Conservation (phyloP, 2,329 filamentous ascomycete genomes). For the Ophiocordyceps polyrhachis-furcata region DNA sequence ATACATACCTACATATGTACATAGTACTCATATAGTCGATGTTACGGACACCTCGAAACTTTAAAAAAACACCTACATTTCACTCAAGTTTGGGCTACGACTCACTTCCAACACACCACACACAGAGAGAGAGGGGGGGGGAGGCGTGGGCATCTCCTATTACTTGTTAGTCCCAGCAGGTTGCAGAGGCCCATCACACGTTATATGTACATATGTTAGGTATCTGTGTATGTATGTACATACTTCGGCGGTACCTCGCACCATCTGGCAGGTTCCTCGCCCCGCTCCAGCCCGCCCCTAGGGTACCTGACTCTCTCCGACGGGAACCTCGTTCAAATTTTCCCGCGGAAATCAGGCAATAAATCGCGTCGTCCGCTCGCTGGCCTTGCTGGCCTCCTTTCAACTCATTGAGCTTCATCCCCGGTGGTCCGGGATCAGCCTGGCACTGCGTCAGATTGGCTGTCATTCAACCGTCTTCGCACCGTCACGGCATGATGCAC, state of each 20-base stretch:
- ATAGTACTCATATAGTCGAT: too few species aligned
- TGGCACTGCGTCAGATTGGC: slow-evolving; percentile 1
- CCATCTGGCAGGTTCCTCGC: background rate
- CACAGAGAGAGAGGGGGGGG: too few species aligned
- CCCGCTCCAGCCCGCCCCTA: background rate
- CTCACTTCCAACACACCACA: too few species aligned
- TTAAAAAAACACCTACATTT: too few species aligned
- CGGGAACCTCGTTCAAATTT: background rate
- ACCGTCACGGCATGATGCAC: slow-evolving; percentile 4
- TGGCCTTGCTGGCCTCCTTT: background rate
- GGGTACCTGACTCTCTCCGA: background rate
- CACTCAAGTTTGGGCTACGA: too few species aligned
- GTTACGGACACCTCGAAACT: too few species aligned
- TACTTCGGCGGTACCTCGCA: background rate
- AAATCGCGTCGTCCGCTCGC: slow-evolving; percentile 1
- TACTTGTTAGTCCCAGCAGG: too few species aligned
- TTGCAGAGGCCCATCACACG: background rate
- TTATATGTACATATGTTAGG: too few species aligned
- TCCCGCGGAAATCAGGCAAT: background rate
- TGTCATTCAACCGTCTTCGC: background rate
- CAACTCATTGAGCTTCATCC: slow-evolving; percentile 1
- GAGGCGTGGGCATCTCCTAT: too few species aligned
- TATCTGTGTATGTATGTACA: too few species aligned
- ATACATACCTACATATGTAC: too few species aligned
- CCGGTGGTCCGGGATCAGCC: slow-evolving; percentile 4